Conservation (phyloP, 352 stramenopile genomes). For the Blastocystis sp. region DNA sequence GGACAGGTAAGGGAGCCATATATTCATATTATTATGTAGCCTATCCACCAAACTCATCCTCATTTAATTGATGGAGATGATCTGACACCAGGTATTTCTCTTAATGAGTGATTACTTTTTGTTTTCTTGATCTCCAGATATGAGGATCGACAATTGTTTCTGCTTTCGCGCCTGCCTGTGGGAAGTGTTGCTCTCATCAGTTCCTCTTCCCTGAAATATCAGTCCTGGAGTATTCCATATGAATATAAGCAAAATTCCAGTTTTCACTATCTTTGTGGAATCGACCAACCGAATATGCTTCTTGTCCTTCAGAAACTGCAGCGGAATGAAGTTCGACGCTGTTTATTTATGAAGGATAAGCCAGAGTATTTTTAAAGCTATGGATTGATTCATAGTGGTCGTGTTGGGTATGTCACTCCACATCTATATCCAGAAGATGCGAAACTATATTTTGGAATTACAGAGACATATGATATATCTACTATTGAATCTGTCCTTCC, state of each 20-base stretch:
- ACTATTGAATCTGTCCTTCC: background rate
- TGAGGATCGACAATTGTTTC: conserved; percentile 44
- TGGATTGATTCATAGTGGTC: background rate
- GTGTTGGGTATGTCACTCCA: conserved; percentile 24
- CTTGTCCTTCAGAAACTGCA: conserved; percentile 56
- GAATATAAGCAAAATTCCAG: conserved; percentile 60
- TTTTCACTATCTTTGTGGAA: conserved; percentile 60
- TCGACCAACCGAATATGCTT: conserved; percentile 45
- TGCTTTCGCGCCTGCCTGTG: conserved; percentile 44
- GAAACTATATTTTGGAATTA: conserved; percentile 57
- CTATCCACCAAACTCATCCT: conserved; percentile 17
- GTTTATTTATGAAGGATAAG: conserved; percentile 47
- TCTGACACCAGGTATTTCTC: conserved; percentile 37
- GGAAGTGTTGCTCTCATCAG: conserved; percentile 29
- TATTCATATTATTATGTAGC: background rate
- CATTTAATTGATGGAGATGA: conserved; percentile 57
- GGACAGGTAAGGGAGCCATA: background rate
- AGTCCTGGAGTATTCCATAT: conserved; percentile 61
- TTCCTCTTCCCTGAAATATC: conserved; percentile 52
- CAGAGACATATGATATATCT: background rate
- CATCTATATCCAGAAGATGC: conserved; percentile 37
- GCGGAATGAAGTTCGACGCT: conserved; percentile 47
- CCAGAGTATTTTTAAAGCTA: background rate
- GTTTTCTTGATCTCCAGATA: conserved; percentile 15
- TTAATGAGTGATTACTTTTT: conserved; percentile 20